These are phyloP conservation scores for Myriosclerotinia curreyana DNA, from an alignment of 2,329 filamentous ascomycete species.

Conservation along the genomic window DNA sequence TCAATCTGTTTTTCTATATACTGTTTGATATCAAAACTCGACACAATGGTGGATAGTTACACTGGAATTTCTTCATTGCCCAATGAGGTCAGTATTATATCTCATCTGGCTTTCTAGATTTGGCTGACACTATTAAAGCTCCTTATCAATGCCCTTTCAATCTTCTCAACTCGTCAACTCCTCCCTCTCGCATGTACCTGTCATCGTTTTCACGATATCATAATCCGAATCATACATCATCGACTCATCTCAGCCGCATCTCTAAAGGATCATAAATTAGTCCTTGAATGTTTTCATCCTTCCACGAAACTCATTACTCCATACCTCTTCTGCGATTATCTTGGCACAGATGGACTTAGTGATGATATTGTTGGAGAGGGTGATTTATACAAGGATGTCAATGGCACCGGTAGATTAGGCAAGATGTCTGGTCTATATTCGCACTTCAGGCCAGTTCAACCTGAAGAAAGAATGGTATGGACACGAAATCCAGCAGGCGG, in stretches of 20 bases:
- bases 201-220: slow-evolving; percentile 60
- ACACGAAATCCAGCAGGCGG: slow-evolving; percentile 40
- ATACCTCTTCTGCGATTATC: slow-evolving; percentile 64
- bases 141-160: slow-evolving; percentile 49
- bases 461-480: slow-evolving; percentile 46
- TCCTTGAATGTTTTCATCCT: slow-evolving; percentile 78
- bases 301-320: slow-evolving; percentile 65
- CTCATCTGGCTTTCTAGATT: not conserved
- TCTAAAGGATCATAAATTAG: slow-evolving; percentile 59
- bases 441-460: slow-evolving; percentile 63
- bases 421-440: slow-evolving; percentile 61
- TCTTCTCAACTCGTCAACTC: slow-evolving; percentile 50
- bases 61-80: slow-evolving; percentile 29
- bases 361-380: slow-evolving; percentile 42
- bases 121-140: slow-evolving; percentile 42
- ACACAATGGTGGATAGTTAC: slow-evolving; percentile 25
- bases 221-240: slow-evolving; percentile 61
- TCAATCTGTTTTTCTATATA: not conserved
- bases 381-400: slow-evolving; percentile 26
- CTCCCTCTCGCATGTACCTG: slow-evolving; percentile 58
- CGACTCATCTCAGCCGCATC: slow-evolving; percentile 59
- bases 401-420: slow-evolving; percentile 41
- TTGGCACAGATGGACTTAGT: slow-evolving; percentile 58
- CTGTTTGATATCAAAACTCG: not conserved
- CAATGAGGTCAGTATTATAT: slow-evolving; percentile 30